Conservation (phyloP, 495 filamentous ascomycete species). For the Annulohypoxylon nitens region DNA sequence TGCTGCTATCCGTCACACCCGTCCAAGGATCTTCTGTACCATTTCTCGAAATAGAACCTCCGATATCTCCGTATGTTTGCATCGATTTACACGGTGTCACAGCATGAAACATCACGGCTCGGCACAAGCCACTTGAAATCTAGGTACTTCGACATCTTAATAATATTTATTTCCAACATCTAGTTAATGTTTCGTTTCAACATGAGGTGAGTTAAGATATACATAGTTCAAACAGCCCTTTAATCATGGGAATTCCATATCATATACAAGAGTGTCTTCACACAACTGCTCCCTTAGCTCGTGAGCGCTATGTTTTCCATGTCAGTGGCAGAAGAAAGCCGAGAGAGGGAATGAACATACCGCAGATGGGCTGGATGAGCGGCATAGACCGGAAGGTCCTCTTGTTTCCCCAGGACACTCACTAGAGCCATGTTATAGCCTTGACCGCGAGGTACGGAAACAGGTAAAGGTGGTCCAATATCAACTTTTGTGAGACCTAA, state of each 20-base stretch:
- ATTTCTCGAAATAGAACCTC: neutral
- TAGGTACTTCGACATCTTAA: neutral
- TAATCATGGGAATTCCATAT: slow-evolving; percentile 26
- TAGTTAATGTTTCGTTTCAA: neutral
- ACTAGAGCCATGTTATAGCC: slow-evolving; percentile 26
- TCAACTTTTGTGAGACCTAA: slow-evolving; percentile 23
- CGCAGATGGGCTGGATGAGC: slow-evolving; percentile 27
- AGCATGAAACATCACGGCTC: neutral
- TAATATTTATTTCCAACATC: neutral
- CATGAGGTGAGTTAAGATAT: neutral
- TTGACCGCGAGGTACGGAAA: slow-evolving; percentile 4
- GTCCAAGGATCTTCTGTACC: neutral
- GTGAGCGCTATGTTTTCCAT: neutral
- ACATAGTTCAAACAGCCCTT: neutral
- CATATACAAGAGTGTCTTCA: slow-evolving; percentile 24
- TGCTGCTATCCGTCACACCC: neutral
- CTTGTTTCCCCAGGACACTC: slow-evolving; percentile 16
- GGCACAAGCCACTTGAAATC: neutral
- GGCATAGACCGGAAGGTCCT: slow-evolving; percentile 17
- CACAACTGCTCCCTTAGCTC: slow-evolving; percentile 20
- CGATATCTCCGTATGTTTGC: neutral
- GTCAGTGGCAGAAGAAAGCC: slow-evolving; percentile 10
- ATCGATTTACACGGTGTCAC: neutral
- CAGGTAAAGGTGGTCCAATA: slow-evolving; percentile 9
- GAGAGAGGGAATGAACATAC: slow-evolving; percentile 14